Evolutionary conservation across 257 asterid species (phyloP), one percentile per base, ranked within the genome.

Genomic region (Penstemon newberryi): DNA sequence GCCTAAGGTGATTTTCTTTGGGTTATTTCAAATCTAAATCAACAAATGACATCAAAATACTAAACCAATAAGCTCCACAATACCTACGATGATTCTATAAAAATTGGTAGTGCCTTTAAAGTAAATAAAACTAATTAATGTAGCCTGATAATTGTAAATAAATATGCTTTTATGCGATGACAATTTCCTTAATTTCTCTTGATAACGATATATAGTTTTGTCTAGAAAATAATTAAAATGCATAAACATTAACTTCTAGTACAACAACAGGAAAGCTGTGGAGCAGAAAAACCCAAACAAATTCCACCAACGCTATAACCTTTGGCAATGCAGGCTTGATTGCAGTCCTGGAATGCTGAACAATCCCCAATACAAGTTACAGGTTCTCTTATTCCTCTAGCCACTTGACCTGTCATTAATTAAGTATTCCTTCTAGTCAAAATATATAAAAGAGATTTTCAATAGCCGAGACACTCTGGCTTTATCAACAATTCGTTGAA

Each of bases 241-340:
- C 4, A 46, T 46, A 7, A 7, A 12, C 10, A 7, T 46, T 49
- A 49, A 49, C 18, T 13, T 13, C 5, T 65, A 25, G 39, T 55
- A 55, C 79, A 74, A 61, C 79, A 74, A 42, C 71, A 74, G 63
- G 70, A 3, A 38, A 61, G 37, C 3, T 55, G 56, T 10, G 9
- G 12, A n/a, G 6, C 0, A 0, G 54, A 18, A 13, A 33, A 54
- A 19, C 70, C 74, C 1, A 53, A 3, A 58, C 79, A 69, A 61
- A 3, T 0, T 18, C 79, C 78, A 11, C 78, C 78, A 10, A 2
- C 45, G 0, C 10, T 51, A 40, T 42, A 67, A 7, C 78, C 73
- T 53, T 52, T 60, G 42, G 4, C 25, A 25, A 67, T 47, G 66
- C 74, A 74, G 69, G 78, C 67, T 54, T n/a, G 36, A 33, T 39